These are phyloP conservation scores for Onygenales sp. DNA, from an alignment of 2,329 filamentous ascomycete genomes.

Conservation along the genomic window DNA sequence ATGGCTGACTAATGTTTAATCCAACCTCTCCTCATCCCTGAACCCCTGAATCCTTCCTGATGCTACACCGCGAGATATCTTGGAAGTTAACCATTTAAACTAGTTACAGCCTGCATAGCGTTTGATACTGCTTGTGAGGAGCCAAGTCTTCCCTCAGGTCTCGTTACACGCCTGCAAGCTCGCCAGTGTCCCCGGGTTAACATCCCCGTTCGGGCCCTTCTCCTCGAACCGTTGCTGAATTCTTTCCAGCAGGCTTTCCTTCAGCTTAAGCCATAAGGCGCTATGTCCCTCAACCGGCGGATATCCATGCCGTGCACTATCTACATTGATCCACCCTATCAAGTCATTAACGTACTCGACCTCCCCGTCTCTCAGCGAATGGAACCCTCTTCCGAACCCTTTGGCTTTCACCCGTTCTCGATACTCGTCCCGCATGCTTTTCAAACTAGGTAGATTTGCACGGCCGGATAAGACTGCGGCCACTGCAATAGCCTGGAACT, in stretches of 20 bases:
- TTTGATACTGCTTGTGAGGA: too few species aligned
- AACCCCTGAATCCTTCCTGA: too few species aligned
- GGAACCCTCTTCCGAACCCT: constrained; percentile 26
- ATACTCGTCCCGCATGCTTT: constrained; percentile 30
- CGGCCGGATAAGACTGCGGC: constrained; percentile 48
- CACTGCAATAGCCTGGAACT: constrained; percentile 57
- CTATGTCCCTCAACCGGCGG: constrained; percentile 22
- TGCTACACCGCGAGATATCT: too few species aligned
- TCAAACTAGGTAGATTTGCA: constrained; percentile 37
- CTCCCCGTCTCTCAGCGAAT: constrained; percentile 28
- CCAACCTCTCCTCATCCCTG: too few species aligned
- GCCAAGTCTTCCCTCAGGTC: too few species aligned
- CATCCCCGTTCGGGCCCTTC: too few species aligned
- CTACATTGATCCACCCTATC: constrained; percentile 27
- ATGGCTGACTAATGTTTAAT: too few species aligned
- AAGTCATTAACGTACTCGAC: constrained; percentile 25
- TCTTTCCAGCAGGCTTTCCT: constrained; percentile 15
- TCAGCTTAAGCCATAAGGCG: constrained; percentile 20
- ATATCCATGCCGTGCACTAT: constrained; percentile 13
- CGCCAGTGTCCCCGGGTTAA: too few species aligned
- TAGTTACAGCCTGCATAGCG: too few species aligned
- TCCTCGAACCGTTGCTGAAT: too few species aligned
- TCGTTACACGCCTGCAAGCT: too few species aligned
- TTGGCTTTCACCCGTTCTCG: constrained; percentile 14
- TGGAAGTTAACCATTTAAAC: too few species aligned